These are phyloP conservation scores for Colletotrichum spinosum DNA, from an alignment of 2,329 filamentous ascomycete genomes.

Conservation along the genomic window DNA sequence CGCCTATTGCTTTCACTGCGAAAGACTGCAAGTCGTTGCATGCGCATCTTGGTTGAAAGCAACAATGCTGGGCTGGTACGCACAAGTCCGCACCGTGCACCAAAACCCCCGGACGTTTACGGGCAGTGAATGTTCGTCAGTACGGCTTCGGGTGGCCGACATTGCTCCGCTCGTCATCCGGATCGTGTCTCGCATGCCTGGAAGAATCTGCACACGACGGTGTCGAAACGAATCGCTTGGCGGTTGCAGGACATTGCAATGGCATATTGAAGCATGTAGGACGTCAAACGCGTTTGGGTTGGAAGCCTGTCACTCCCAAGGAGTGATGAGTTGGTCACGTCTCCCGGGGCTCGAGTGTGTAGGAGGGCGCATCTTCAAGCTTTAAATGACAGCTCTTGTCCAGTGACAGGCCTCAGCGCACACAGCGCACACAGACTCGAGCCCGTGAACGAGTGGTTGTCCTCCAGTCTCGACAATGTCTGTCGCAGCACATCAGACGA, in stretches of 20 bases:
- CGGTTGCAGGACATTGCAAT: slow-evolving; percentile 27
- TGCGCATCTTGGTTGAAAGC: too few relatives aligned
- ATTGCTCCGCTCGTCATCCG: slow-evolving; percentile 26
- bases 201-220: slow-evolving; percentile 15
- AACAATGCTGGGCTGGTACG: not conserved
- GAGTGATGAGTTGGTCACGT: slow-evolving; percentile 32
- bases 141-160: slow-evolving; percentile 6
- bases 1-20: slow-evolving; percentile 4
- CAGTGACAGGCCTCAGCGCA: slow-evolving; percentile 30
- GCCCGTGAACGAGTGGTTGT: slow-evolving; percentile 21
- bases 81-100: slow-evolving; percentile 14
- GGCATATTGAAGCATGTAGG: slow-evolving; percentile 35
- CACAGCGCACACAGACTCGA: slow-evolving; percentile 21
- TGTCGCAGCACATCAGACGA: slow-evolving; percentile 39
- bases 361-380: slow-evolving; percentile 22
- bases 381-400: slow-evolving; percentile 29
- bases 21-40: too few relatives aligned
- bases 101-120: not conserved
- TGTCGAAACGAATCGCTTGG: slow-evolving; percentile 27
- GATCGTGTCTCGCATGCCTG: slow-evolving; percentile 24
- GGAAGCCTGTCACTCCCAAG: slow-evolving; percentile 2
- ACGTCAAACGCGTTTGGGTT: slow-evolving; percentile 37
- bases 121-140: slow-evolving; percentile 13
- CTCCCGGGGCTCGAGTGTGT: slow-evolving; percentile 22
- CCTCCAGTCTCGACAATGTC: slow-evolving; percentile 27